A percentile compares a stretch with the other conserved stretches of the same genome.
Conservation (phyloP, 192 early-diverging fungal species). For the Linnemannia elongata region DNA sequence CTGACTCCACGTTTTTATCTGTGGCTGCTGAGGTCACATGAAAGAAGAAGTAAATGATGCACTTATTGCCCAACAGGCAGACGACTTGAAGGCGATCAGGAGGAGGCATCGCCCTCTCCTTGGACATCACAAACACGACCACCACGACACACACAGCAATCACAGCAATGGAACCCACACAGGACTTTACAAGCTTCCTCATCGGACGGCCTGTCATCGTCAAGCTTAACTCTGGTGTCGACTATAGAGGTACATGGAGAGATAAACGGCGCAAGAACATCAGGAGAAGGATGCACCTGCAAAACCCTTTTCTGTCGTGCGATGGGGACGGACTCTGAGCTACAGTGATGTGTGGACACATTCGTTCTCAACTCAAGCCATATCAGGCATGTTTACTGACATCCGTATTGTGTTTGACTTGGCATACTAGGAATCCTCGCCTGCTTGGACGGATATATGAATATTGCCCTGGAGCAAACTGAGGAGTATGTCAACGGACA, state of each 20-base stretch:
- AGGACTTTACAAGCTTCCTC: conserved; percentile 90
- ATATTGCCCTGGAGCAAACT: conserved; percentile 97
- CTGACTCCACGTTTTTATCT: background rate
- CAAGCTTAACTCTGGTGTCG: conserved; percentile 95
- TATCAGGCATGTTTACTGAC: background rate
- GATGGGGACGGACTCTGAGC: background rate
- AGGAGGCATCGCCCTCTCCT: background rate
- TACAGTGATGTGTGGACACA: background rate
- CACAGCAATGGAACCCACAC: conserved; percentile 73
- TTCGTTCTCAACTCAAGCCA: background rate
- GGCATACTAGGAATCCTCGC: conserved; percentile 77
- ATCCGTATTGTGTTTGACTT: background rate
- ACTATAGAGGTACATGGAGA: conserved; percentile 84
- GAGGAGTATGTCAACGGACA: conserved; percentile 97
- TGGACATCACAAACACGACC: background rate
- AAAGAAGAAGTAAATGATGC: background rate
- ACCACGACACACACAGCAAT: conserved; percentile 5
- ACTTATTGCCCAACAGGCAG: background rate
- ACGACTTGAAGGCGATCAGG: background rate
- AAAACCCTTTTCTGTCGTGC: background rate
- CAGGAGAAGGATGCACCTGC: background rate
- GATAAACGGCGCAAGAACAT: background rate
- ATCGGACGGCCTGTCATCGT: conserved; percentile 91
- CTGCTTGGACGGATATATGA: conserved; percentile 97
- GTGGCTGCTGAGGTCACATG: background rate